A percentile compares a stretch with the other conserved stretches of the same genome.
These are phyloP conservation scores for Rhizophora mangle DNA, from an alignment of 345 rosid genomes.

Conservation along the genomic window DNA sequence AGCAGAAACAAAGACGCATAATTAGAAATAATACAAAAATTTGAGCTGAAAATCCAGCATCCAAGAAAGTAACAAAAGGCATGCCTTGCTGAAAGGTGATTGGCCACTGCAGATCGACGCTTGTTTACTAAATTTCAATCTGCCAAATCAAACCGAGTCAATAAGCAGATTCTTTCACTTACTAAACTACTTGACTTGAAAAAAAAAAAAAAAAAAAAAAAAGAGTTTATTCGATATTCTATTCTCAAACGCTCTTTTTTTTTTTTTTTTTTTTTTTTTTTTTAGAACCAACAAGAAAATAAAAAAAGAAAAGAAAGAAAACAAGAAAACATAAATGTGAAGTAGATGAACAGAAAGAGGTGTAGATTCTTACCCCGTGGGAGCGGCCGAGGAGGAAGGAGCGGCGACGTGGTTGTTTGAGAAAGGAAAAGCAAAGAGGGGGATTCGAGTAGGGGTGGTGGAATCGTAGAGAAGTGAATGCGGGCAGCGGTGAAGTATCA, in stretches of 20 bases:
- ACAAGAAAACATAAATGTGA: background rate
- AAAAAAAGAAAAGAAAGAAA: background rate
- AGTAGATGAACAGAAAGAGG: background rate
- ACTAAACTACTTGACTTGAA: too few relatives aligned
- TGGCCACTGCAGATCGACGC: conserved; percentile 26
- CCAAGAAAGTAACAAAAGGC: conserved; percentile 1
- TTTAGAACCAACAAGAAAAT: background rate
- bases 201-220: too few relatives aligned
- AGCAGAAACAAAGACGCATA: conserved; percentile 16
- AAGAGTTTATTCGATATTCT: too few relatives aligned
- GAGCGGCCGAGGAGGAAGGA: conserved; percentile 10
- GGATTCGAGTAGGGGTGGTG: conserved; percentile 11
- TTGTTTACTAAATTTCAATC: conserved; percentile 48
- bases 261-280: too few relatives aligned
- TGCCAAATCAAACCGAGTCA: background rate
- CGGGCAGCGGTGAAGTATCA: conserved; percentile 14
- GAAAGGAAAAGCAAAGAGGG: conserved; percentile 13
- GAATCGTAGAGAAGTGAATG: conserved; percentile 17
- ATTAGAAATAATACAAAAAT: conserved; percentile 1
- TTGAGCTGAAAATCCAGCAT: background rate
- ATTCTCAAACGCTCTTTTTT: too few relatives aligned
- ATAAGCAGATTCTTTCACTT: too few relatives aligned
- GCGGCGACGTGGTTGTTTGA: conserved; percentile 5
- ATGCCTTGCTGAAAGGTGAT: conserved; percentile 48
- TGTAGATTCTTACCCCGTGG: conserved; percentile 21